Percentiles rank a stretch among this genome's conserved stretches.
Conservation (phyloP, 2,329 filamentous ascomycete species). For the Scleromitrula shiraiana region DNA sequence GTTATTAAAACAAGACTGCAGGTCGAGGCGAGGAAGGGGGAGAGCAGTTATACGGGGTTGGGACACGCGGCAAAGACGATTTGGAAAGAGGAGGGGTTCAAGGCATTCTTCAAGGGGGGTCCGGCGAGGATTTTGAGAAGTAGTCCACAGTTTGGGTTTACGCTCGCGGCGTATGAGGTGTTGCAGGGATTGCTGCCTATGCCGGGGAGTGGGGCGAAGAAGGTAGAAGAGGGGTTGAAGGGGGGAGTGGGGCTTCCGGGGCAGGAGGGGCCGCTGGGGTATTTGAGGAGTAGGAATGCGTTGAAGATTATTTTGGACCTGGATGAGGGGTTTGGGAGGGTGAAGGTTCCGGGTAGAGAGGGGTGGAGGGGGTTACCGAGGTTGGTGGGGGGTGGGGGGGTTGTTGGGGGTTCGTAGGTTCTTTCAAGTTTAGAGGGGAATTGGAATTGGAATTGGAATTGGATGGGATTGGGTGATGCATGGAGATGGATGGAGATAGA, state of each 20-base stretch:
- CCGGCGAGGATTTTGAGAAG: constrained; percentile 91
- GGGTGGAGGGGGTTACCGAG: constrained; percentile 24
- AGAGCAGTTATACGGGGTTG: constrained; percentile 78
- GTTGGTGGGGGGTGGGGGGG: constrained; percentile 22
- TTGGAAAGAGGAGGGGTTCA: constrained; percentile 84
- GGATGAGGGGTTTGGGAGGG: constrained; percentile 78
- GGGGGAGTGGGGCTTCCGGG: constrained; percentile 35
- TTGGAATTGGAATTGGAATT: neutral
- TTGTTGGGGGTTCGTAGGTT: neutral
- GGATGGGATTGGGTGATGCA: no score
- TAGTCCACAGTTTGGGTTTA: constrained; percentile 97
- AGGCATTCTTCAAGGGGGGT: constrained; percentile 97
- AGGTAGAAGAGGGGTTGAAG: constrained; percentile 53
- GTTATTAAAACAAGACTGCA: constrained; percentile 99
- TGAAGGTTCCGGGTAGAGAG: constrained; percentile 20
- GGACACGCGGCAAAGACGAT: constrained; percentile 80
- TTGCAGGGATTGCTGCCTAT: constrained; percentile 74
- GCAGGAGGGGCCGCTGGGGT: constrained; percentile 38
- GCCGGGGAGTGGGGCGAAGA: constrained; percentile 53
- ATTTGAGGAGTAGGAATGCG: constrained; percentile 74
- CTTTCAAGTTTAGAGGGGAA: neutral
- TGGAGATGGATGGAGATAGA: no score
- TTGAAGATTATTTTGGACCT: constrained; percentile 93
- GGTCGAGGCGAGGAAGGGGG: constrained; percentile 94
- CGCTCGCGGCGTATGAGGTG: constrained; percentile 88